phyloP scores from a whole-genome alignment of 805 yeast genomes.

The Yamadazyma olivae region DNA sequence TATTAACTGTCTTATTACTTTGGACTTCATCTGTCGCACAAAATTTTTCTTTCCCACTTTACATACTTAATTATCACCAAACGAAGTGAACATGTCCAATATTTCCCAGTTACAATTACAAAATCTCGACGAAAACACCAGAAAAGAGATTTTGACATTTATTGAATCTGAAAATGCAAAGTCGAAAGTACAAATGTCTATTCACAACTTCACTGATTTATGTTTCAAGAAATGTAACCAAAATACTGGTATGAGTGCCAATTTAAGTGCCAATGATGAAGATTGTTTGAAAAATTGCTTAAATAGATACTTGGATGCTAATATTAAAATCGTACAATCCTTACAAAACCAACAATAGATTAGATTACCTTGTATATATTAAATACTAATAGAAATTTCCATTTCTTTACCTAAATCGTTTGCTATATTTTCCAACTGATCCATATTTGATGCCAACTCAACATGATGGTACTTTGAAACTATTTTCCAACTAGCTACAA shows the following conservation, averaged over 20 bases:
- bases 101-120: slow-evolving; percentile 17
- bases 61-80: no score
- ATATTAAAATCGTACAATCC: slow-evolving; percentile 73
- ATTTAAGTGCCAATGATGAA: slow-evolving; percentile 59
- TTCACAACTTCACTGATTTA: slow-evolving; percentile 84
- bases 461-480: no score
- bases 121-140: slow-evolving; percentile 60
- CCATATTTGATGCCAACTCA: neutral
- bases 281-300: slow-evolving; percentile 77
- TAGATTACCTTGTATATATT: no score
- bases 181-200: slow-evolving; percentile 81
- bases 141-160: slow-evolving; percentile 71
- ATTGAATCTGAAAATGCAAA: slow-evolving; percentile 81
- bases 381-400: no score
- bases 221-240: slow-evolving; percentile 86
- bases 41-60: no score
- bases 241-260: slow-evolving; percentile 40
- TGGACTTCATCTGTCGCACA: slow-evolving; percentile 1
- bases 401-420: neutral
- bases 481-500: slow-evolving; percentile 36
- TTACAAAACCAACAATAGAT: slow-evolving; percentile 25
- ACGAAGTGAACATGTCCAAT: slow-evolving; percentile 4
- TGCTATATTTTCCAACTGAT: neutral
- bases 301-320: slow-evolving; percentile 82
- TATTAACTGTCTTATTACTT: neutral